Percentiles rank a stretch among this genome's conserved stretches.
These are phyloP conservation scores for Clonostachys chloroleuca DNA, from an alignment of 2,329 filamentous ascomycete species.

Conservation along the genomic window DNA sequence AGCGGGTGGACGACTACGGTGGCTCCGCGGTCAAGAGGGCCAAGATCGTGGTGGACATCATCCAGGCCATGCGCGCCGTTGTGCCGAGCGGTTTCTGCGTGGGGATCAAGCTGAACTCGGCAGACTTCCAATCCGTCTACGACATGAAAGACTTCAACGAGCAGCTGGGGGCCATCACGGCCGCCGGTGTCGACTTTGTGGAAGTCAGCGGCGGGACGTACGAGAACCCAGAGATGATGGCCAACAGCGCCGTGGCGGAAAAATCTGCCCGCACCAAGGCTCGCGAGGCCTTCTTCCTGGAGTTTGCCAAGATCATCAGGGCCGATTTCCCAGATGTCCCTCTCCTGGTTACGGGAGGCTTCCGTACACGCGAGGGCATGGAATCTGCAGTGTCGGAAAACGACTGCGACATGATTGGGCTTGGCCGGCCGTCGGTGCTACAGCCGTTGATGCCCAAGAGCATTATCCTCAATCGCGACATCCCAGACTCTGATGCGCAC, in stretches of 20 bases:
- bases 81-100: conserved; percentile 38
- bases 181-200: conserved; percentile 57
- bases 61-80: conserved; percentile 31
- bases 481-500: conserved; percentile 14
- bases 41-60: conserved; percentile 45
- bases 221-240: conserved; percentile 42
- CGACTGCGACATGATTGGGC: conserved; percentile 34
- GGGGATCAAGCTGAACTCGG: conserved; percentile 52
- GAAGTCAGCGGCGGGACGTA: conserved; percentile 63
- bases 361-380: conserved; percentile 43
- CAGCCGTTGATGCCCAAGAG: conserved; percentile 28
- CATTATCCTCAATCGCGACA: conserved; percentile 24
- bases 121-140: conserved; percentile 45
- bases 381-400: conserved; percentile 28
- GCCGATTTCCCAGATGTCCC: conserved; percentile 33
- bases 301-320: conserved; percentile 54
- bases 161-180: conserved; percentile 47
- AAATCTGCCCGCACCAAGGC: conserved; percentile 27
- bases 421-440: conserved; percentile 29
- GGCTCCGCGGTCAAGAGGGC: conserved; percentile 42
- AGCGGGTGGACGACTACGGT: conserved; percentile 50
- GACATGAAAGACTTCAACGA: conserved; percentile 48
- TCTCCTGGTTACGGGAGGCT: conserved; percentile 59
- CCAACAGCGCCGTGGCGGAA: not conserved
- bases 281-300: conserved; percentile 65